Evolutionary conservation across 2,329 filamentous ascomycete genomes (phyloP).

Genomic region (Fusarium sp.): DNA sequence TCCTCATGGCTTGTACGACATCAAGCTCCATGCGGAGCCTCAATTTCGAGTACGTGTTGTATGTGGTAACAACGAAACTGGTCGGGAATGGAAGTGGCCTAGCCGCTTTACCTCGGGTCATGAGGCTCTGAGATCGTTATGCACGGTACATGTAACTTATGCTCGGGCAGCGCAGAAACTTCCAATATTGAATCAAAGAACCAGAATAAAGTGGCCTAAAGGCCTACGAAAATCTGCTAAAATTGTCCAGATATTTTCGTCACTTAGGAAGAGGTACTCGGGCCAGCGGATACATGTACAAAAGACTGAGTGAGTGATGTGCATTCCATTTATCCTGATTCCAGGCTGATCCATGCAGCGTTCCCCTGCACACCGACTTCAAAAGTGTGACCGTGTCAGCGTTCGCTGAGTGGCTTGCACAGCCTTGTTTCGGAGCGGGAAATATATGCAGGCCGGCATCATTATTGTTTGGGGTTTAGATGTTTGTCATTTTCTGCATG

Average conservation of each 20-base stretch:
- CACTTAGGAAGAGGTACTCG: neutral
- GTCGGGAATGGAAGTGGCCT: neutral
- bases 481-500: neutral
- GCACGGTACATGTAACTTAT: neutral
- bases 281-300: neutral
- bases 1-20: neutral
- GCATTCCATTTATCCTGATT: neutral
- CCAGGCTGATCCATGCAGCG: neutral
- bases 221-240: neutral
- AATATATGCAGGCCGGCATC: neutral
- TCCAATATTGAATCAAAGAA: neutral
- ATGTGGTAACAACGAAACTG: neutral
- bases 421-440: neutral
- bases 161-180: neutral
- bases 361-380: neutral
- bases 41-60: neutral
- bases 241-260: neutral
- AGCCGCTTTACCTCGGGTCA: neutral
- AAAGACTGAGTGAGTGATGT: neutral
- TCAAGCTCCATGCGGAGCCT: neutral
- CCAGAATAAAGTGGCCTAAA: neutral
- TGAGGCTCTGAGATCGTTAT: neutral
- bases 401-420: neutral
- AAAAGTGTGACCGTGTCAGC: neutral
- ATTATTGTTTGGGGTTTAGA: neutral